Evolutionary conservation across 2,329 filamentous ascomycete species (phyloP).

Genomic region (Colletotrichum sp.): DNA sequence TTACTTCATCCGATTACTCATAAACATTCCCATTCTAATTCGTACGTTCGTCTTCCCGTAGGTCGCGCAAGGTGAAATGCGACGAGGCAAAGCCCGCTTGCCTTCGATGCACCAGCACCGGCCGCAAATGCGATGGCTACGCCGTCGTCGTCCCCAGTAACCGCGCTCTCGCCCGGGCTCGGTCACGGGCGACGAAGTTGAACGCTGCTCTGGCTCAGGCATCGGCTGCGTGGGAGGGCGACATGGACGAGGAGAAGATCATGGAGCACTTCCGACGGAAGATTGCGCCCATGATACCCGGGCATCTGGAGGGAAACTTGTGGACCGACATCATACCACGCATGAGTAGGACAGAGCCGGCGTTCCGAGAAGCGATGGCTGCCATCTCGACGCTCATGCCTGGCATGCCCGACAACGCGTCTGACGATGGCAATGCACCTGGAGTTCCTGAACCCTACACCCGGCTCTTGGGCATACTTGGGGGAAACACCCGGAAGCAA

Average conservation of each 20-base stretch:
- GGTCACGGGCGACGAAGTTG: constrained; percentile 17
- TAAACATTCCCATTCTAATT: background rate
- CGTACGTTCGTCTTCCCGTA: constrained; percentile 24
- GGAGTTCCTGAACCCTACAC: background rate
- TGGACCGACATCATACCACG: constrained; percentile 51
- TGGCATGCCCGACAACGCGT: background rate
- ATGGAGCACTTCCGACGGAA: constrained; percentile 38
- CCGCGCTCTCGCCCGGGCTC: constrained; percentile 12
- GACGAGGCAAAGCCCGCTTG: constrained; percentile 60
- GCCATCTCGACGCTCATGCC: constrained; percentile 47
- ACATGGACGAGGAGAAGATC: constrained; percentile 26
- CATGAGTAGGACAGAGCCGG: constrained; percentile 47
- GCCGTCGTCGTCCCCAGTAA: constrained; percentile 18
- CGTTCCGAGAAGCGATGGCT: constrained; percentile 54
- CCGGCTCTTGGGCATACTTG: background rate
- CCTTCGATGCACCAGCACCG: constrained; percentile 57
- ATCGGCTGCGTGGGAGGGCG: constrained; percentile 2
- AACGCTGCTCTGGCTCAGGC: constrained; percentile 10
- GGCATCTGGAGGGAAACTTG: constrained; percentile 47
- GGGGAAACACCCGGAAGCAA: background rate
- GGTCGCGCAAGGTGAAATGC: constrained; percentile 62
- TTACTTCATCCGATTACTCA: background rate
- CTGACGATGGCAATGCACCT: background rate
- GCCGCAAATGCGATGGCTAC: constrained; percentile 63
- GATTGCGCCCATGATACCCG: constrained; percentile 40